Evolutionary conservation across 179 eudicot species (phyloP), one percentile per base, ranked within the genome.

Genomic region (Beta macrorhiza): DNA sequence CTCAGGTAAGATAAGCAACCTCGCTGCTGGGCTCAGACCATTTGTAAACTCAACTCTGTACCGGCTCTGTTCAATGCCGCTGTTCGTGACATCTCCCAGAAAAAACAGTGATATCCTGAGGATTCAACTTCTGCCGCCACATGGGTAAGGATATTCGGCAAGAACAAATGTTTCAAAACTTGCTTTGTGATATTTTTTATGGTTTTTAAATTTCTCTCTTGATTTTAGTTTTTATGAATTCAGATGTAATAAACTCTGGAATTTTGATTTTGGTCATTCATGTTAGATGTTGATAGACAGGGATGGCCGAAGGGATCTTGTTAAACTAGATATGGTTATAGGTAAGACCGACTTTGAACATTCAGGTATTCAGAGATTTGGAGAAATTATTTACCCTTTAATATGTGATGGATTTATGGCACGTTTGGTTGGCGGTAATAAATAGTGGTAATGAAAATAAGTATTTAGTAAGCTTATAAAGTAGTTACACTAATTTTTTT

Each of bases 1-100:
- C 95, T 45, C 99, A 95, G 90, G 80, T 87, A 52, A 87, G 97
- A 86, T 95, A 86, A 93, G 68, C 29, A 19, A 63, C 32, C 57
- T 53, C n/a, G 17, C 19, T 53, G 17, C 68, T 5, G 47, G 47
- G 17, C 10, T 52, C 37, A 72, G 55, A 45, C 11, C 45, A 65
- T 63, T 70, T 68, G 75, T 51, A 67, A 64, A 73, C 68, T 12
- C 65, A 32, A 58, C n/a, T 75, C 22, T 71, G 56, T 61, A 59
- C 15, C 10, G 45, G 52, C 52, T 65, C 73, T 72, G 69, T 75
- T 65, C 70, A 37, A 45, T 64, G 86, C 52, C 72, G 53, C 17
- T 56, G 59, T 9, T 76, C 59, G 20, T 65, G 22, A 37, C 78
- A 64, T 47, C 59, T 64, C 58, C 44, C 56, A 19, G 68, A 67